These are phyloP conservation scores for Botryosphaeria agaves DNA, from an alignment of 2,329 filamentous ascomycete genomes.

Conservation along the genomic window DNA sequence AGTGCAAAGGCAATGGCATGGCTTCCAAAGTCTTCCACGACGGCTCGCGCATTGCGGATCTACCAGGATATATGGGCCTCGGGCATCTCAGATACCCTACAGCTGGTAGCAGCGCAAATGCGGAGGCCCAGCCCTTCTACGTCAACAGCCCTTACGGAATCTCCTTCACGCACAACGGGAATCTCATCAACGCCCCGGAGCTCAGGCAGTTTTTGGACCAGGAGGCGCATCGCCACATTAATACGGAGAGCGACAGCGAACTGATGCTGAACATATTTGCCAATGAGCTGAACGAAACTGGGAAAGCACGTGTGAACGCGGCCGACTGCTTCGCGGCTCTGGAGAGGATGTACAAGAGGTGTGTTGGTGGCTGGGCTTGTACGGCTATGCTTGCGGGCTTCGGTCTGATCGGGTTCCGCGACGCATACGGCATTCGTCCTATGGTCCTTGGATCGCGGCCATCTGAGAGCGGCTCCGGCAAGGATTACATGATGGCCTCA, in stretches of 20 bases:
- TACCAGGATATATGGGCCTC: conserved; percentile 75
- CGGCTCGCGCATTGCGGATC: conserved; percentile 52
- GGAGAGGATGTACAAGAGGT: conserved; percentile 52
- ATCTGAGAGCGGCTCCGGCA: conserved; percentile 45
- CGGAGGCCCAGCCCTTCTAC: conserved; percentile 85
- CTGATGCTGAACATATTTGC: conserved; percentile 81
- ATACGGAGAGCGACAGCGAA: conserved; percentile 79
- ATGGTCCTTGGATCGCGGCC: conserved; percentile 60
- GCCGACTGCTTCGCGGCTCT: conserved; percentile 62
- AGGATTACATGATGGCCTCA: conserved; percentile 71
- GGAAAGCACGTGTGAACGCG: conserved; percentile 63
- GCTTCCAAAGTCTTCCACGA: conserved; percentile 73
- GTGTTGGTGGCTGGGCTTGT: conserved; percentile 62
- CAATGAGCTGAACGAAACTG: conserved; percentile 60
- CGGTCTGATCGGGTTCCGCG: conserved; percentile 63
- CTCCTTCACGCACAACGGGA: conserved; percentile 71
- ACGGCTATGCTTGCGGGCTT: conserved; percentile 72
- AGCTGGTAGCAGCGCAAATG: conserved; percentile 64
- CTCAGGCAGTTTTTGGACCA: conserved; percentile 56
- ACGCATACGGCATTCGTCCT: conserved; percentile 67
- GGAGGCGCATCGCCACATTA: conserved; percentile 71
- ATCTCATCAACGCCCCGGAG: conserved; percentile 63
- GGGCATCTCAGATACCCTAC: conserved; percentile 82
- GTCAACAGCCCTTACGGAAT: conserved; percentile 76
- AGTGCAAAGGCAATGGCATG: conserved; percentile 84